phyloP scores from a whole-genome alignment of 2,329 filamentous ascomycete species.

The Macrophomina tecta region DNA sequence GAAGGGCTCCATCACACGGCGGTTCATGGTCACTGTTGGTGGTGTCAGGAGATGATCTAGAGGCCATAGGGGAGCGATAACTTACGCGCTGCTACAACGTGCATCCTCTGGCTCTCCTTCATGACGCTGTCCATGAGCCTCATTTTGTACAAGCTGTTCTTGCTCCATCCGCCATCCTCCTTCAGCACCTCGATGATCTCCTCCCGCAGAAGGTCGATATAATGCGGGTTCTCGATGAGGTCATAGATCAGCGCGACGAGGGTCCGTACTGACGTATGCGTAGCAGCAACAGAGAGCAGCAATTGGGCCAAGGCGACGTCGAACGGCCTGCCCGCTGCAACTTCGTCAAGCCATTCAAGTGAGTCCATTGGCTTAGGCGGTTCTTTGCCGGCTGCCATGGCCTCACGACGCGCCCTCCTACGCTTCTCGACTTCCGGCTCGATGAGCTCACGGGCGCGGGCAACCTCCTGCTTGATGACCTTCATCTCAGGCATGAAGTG shows the following conservation, averaged over 20 bases:
- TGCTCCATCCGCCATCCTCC: slow-evolving; percentile 37
- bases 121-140: slow-evolving; percentile 43
- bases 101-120: slow-evolving; percentile 40
- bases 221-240: slow-evolving; percentile 35
- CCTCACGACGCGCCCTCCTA: slow-evolving; percentile 17
- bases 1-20: background rate
- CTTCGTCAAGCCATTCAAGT: slow-evolving; percentile 36
- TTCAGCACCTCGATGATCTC: slow-evolving; percentile 36
- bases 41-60: background rate
- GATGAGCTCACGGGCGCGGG: slow-evolving; percentile 43
- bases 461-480: slow-evolving; percentile 39
- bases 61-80: background rate
- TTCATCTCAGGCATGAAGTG: slow-evolving; percentile 43
- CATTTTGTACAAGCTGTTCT: slow-evolving; percentile 38
- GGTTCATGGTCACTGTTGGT: slow-evolving; percentile 7
- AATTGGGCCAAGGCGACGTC: slow-evolving; percentile 30
- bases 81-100: slow-evolving; percentile 11
- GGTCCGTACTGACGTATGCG: slow-evolving; percentile 36
- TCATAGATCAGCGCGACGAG: slow-evolving; percentile 35
- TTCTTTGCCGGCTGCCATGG: slow-evolving; percentile 30
- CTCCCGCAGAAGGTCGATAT: slow-evolving; percentile 36
- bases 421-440: slow-evolving; percentile 42
- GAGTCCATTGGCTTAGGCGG: slow-evolving; percentile 35
- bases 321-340: slow-evolving; percentile 30
- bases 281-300: slow-evolving; percentile 30